Percentiles rank a stretch among this genome's conserved stretches.
These are phyloP conservation scores for Euphorbia tirucalli DNA, from an alignment of 345 rosid genomes.

Conservation along the genomic window DNA sequence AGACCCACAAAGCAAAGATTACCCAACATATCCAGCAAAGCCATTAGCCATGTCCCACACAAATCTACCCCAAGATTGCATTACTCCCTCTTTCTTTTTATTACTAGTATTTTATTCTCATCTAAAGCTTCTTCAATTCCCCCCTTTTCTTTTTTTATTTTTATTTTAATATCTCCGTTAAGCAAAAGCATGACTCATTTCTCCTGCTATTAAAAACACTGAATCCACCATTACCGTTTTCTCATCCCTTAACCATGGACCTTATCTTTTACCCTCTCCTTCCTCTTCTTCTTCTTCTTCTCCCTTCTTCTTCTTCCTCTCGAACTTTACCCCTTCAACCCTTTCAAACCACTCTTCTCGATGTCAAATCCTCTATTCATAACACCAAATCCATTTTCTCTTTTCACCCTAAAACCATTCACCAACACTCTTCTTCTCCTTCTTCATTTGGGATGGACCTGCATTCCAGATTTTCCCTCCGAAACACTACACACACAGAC, in stretches of 20 bases:
- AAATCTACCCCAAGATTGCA: background rate
- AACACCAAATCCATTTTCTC: constrained; percentile 26
- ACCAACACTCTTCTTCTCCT: background rate
- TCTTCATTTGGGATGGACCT: constrained; percentile 39
- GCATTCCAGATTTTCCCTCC: constrained; percentile 47
- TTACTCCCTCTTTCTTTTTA: background rate
- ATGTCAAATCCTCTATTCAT: constrained; percentile 44
- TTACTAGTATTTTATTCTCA: background rate
- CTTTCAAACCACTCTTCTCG: constrained; percentile 30
- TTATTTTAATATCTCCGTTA: too few relatives aligned
- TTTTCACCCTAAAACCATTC: constrained; percentile 4
- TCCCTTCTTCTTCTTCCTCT: constrained; percentile 27
- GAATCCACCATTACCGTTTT: background rate
- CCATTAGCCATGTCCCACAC: background rate
- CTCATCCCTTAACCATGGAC: background rate
- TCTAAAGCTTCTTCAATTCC: background rate
- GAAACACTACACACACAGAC: constrained; percentile 38
- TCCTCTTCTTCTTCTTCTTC: constrained; percentile 17
- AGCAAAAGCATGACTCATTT: background rate
- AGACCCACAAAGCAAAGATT: background rate
- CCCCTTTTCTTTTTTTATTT: too few relatives aligned
- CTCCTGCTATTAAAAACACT: background rate
- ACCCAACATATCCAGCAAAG: constrained; percentile 8
- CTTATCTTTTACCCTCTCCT: constrained; percentile 11
- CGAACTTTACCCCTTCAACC: constrained; percentile 27